Evolutionary conservation across 208 protist genomes (phyloP).

Genomic region (Leishmania guyanensis): DNA sequence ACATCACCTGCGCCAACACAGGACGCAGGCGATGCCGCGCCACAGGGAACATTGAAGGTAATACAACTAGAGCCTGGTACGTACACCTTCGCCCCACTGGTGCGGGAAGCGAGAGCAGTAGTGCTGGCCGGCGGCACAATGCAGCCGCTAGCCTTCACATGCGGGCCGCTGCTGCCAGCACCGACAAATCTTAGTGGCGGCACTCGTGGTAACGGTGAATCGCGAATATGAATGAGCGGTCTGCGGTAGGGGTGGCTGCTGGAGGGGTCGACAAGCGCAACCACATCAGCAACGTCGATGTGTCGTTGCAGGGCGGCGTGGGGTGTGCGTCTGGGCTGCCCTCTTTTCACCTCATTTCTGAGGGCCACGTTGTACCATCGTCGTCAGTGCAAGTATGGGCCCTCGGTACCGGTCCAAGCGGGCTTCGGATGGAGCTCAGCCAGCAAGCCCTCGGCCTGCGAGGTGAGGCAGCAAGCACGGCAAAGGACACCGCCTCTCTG

Average conservation of each 20-base stretch:
- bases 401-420: slow-evolving; percentile 62
- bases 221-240: background rate
- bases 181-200: background rate
- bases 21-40: background rate
- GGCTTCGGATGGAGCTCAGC: slow-evolving; percentile 56
- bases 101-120: slow-evolving; percentile 55
- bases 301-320: background rate
- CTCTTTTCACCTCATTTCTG: slow-evolving; percentile 49
- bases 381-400: slow-evolving; percentile 75
- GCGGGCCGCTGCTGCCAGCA: slow-evolving; percentile 61
- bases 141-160: slow-evolving; percentile 86
- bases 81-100: slow-evolving; percentile 61
- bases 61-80: slow-evolving; percentile 72
- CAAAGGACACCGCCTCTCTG: background rate
- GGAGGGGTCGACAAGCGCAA: background rate
- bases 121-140: slow-evolving; percentile 94
- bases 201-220: background rate
- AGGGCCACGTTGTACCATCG: slow-evolving; percentile 87
- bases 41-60: slow-evolving; percentile 35
- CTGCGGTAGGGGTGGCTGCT: background rate
- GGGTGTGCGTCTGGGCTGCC: background rate
- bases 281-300: background rate
- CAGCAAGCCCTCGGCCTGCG: slow-evolving; percentile 21
- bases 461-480: background rate
- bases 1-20: background rate